Percentiles rank a stretch among this genome's conserved stretches.
phyloP scores from a whole-genome alignment of 2,329 filamentous ascomycete species.

The Pyricularia grisea region DNA sequence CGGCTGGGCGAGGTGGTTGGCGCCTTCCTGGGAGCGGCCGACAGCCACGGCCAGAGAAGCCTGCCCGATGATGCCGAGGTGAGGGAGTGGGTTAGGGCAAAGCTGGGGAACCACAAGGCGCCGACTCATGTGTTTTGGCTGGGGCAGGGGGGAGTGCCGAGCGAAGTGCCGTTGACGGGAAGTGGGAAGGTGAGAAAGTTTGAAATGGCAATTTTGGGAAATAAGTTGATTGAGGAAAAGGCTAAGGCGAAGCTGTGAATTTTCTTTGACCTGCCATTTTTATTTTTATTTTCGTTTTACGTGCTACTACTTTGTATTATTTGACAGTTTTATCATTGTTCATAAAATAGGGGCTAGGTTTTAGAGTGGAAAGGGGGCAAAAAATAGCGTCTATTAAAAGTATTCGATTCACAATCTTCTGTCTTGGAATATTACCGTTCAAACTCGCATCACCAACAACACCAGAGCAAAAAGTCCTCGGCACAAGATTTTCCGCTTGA shows the following conservation, averaged over 20 bases:
- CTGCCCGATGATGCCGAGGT: constrained; percentile 43
- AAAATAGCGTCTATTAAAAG: not conserved
- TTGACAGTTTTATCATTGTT: not conserved
- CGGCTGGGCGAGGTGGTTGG: constrained; percentile 67
- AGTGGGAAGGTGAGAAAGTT: constrained; percentile 65
- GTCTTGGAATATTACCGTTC: not conserved
- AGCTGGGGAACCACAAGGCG: constrained; percentile 57
- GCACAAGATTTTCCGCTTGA: not conserved
- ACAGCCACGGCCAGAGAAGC: constrained; percentile 13
- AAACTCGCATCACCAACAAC: not conserved
- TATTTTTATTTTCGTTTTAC: not conserved
- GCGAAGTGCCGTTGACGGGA: constrained; percentile 53
- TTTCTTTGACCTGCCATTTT: not conserved
- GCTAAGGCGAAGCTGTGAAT: constrained; percentile 34
- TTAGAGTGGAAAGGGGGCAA: not conserved
- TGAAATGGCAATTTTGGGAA: constrained; percentile 47
- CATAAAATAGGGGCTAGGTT: not conserved
- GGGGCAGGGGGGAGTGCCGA: constrained; percentile 48
- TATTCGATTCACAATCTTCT: not conserved
- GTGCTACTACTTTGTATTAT: not conserved
- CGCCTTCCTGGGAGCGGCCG: constrained; percentile 44
- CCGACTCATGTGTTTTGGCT: constrained; percentile 70
- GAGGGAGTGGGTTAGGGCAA: constrained; percentile 52
- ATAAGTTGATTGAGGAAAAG: constrained; percentile 40
- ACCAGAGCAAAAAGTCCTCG: not conserved